phyloP scores from a whole-genome alignment of 2,329 filamentous ascomycete genomes.

The Ascochyta rabiei region DNA sequence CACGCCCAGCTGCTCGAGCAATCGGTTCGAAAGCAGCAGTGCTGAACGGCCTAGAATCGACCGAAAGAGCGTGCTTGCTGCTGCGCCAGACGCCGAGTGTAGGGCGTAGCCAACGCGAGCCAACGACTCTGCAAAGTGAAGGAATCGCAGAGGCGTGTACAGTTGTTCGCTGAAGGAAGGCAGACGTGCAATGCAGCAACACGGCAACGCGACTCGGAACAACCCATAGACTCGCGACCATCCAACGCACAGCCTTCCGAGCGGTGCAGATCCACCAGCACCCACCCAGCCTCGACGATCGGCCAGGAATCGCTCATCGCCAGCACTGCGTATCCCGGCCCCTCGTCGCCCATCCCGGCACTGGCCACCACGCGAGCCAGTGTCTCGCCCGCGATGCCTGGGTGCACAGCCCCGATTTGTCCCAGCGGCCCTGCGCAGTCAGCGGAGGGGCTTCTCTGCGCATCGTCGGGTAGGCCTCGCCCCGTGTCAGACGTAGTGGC shows the following conservation, averaged over 20 bases:
- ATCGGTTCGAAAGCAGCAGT: neutral
- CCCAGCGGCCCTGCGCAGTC: too few species aligned
- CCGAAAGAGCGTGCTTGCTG: neutral
- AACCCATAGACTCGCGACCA: neutral
- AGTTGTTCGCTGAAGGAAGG: neutral
- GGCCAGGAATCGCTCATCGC: neutral
- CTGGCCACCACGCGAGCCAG: slow-evolving; percentile 42
- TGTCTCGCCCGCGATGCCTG: slow-evolving; percentile 40
- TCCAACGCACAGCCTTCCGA: neutral
- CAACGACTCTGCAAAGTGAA: neutral
- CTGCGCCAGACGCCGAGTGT: neutral
- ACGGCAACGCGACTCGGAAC: too few species aligned
- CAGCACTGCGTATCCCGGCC: neutral
- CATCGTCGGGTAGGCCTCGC: too few species aligned
- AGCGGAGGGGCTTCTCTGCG: too few species aligned
- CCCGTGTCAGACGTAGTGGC: too few species aligned
- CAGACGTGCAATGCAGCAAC: too few species aligned
- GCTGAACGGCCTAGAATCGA: neutral
- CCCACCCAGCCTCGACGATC: neutral
- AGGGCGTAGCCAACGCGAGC: neutral
- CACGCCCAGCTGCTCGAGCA: neutral
- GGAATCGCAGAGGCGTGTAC: neutral
- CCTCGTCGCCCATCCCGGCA: neutral
- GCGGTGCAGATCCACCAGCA: neutral
- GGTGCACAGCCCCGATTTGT: slow-evolving; percentile 32